These are phyloP conservation scores for Fragaria vesca DNA, from an alignment of 306 rosid species.

Conservation along the genomic window DNA sequence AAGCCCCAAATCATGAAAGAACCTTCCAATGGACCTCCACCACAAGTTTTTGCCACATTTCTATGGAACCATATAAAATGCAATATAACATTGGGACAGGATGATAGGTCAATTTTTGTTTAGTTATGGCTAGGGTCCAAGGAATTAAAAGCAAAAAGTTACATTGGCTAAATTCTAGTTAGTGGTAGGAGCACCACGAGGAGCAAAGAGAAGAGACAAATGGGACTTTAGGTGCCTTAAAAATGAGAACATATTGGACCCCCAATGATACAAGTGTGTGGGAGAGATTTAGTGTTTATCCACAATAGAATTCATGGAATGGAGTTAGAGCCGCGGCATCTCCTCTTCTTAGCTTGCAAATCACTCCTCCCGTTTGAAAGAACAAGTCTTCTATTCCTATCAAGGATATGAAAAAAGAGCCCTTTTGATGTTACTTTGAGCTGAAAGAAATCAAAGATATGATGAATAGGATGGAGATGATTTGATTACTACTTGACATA, in stretches of 20 bases:
- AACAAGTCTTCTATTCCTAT: background rate
- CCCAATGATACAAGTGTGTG: conserved; percentile 14
- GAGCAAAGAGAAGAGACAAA: conserved; percentile 1
- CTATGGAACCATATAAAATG: background rate
- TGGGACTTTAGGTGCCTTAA: conserved; percentile 18
- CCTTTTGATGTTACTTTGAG: background rate
- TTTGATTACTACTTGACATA: background rate
- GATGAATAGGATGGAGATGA: background rate
- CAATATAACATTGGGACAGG: background rate
- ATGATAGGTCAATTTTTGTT: background rate
- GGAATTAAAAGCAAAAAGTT: background rate
- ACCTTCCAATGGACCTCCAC: background rate
- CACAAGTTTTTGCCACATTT: background rate
- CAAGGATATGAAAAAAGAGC: background rate
- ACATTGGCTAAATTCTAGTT: background rate
- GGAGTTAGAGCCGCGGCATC: conserved; percentile 3
- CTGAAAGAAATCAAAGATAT: background rate
- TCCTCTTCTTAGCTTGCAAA: background rate
- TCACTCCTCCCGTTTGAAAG: background rate
- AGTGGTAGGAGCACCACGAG: conserved; percentile 6
- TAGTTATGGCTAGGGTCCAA: background rate
- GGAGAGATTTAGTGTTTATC: conserved; percentile 30
- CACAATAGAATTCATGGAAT: conserved; percentile 8
- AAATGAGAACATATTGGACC: conserved; percentile 16
- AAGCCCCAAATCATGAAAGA: background rate